A percentile compares a stretch with the other conserved stretches of the same genome.
Evolutionary conservation across 23 red algal species (phyloP).

Genomic region (Gracilariopsis chorda): DNA sequence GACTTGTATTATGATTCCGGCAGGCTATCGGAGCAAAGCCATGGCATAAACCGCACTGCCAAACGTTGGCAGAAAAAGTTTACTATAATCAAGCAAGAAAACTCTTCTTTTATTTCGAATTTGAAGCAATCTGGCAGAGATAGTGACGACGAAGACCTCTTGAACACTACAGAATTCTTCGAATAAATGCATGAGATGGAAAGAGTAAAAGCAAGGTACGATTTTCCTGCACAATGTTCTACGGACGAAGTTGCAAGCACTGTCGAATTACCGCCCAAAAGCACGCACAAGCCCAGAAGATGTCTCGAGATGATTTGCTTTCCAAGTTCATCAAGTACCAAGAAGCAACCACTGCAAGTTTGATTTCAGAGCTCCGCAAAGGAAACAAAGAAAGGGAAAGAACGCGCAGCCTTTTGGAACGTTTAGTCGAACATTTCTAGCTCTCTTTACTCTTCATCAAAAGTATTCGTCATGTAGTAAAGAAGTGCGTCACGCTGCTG

Average conservation of each 20-base stretch:
- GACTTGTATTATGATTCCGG: background rate
- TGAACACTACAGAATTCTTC: slow-evolving; percentile 25
- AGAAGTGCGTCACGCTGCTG: background rate
- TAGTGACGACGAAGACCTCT: background rate
- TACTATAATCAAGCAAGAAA: background rate
- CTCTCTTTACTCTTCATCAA: background rate
- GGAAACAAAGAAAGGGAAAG: no score
- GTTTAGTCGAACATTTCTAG: no score
- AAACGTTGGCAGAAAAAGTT: slow-evolving; percentile 25
- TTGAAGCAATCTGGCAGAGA: slow-evolving; percentile 3
- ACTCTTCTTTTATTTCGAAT: background rate
- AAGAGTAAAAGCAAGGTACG: background rate
- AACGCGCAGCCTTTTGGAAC: no score
- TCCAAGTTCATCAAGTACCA: no score
- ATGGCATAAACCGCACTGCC: background rate
- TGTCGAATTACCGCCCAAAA: no score
- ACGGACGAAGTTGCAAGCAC: no score
- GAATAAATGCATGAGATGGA: slow-evolving; percentile 25
- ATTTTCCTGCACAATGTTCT: background rate
- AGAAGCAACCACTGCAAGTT: no score
- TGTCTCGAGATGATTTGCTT: no score
- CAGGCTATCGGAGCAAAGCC: background rate
- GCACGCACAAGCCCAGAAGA: no score
- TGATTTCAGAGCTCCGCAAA: no score
- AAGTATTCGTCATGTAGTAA: background rate